phyloP scores from a whole-genome alignment of 1,139 yeast genomes.

The Taphrina communis region DNA sequence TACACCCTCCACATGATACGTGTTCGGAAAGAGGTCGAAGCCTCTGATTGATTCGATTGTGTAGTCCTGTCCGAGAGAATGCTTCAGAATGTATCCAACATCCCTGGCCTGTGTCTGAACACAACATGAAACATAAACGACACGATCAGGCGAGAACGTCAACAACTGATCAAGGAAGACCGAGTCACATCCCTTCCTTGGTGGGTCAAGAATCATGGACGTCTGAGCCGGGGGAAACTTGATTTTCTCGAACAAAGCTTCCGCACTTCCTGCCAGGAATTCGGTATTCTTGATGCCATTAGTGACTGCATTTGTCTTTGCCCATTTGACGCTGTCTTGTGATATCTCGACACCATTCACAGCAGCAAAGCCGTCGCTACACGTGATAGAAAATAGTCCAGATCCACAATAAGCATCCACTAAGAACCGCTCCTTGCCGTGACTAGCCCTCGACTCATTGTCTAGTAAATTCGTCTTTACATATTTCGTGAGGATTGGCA shows the following conservation, averaged over 20 bases:
- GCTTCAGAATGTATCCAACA: conserved; percentile 75
- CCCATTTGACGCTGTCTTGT: conserved; percentile 88
- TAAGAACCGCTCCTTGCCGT: conserved; percentile 58
- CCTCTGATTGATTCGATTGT: conserved; percentile 86
- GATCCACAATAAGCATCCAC: conserved; percentile 99
- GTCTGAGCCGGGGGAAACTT: conserved; percentile 68
- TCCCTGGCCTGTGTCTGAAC: conserved; percentile 98
- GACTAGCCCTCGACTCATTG: not conserved
- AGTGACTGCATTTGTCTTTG: conserved; percentile 74
- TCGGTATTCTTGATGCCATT: conserved; percentile 78
- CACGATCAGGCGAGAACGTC: conserved; percentile 78
- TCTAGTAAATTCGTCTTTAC: conserved; percentile 68
- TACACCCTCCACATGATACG: conserved; percentile 85
- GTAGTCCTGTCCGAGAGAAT: conserved; percentile 60
- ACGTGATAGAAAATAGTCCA: conserved; percentile 87
- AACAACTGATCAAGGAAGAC: conserved; percentile 83
- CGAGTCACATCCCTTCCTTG: conserved; percentile 94
- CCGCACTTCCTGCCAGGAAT: conserved; percentile 92
- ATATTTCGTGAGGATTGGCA: conserved; percentile 79
- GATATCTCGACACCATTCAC: conserved; percentile 95
- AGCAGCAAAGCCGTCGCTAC: conserved; percentile 75
- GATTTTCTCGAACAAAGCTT: conserved; percentile 75
- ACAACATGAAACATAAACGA: conserved; percentile 93
- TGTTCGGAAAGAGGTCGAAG: conserved; percentile 96
- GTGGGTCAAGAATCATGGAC: conserved; percentile 92